phyloP scores from a whole-genome alignment of 2,329 filamentous ascomycete genomes.

The Setomelanomma holmii region DNA sequence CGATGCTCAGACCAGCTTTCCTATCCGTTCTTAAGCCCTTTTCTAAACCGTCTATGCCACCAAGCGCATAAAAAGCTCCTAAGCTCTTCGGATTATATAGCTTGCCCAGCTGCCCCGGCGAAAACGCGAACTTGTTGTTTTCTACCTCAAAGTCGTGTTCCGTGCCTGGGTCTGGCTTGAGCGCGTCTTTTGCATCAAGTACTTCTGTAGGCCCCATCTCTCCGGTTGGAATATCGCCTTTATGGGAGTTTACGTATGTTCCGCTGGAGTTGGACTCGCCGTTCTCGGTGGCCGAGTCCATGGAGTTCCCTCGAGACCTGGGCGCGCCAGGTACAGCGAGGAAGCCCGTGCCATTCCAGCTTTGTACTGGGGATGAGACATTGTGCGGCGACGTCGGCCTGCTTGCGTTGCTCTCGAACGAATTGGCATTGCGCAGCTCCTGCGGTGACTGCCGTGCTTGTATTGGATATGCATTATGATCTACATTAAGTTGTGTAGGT shows the following conservation, averaged over 20 bases:
- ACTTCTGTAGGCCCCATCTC: slow-evolving; percentile 58
- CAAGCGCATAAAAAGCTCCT: slow-evolving; percentile 75
- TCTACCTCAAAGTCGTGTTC: slow-evolving; percentile 74
- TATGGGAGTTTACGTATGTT: slow-evolving; percentile 61
- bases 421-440: slow-evolving; percentile 63
- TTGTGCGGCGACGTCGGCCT: slow-evolving; percentile 73
- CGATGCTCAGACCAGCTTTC: slow-evolving; percentile 70
- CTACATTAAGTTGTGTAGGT: slow-evolving; percentile 28
- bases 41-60: slow-evolving; percentile 74
- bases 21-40: slow-evolving; percentile 74
- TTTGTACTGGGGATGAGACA: slow-evolving; percentile 67
- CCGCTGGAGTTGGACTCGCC: slow-evolving; percentile 64
- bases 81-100: slow-evolving; percentile 81
- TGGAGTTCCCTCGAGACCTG: slow-evolving; percentile 69
- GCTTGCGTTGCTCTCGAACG: slow-evolving; percentile 70
- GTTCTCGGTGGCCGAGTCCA: slow-evolving; percentile 68
- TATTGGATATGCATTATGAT: slow-evolving; percentile 34
- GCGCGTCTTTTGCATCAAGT: slow-evolving; percentile 70
- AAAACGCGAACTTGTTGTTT: slow-evolving; percentile 82
- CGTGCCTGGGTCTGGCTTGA: slow-evolving; percentile 77
- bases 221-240: slow-evolving; percentile 52
- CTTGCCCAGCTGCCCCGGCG: slow-evolving; percentile 81
- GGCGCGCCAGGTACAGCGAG: slow-evolving; percentile 66
- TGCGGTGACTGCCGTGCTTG: slow-evolving; percentile 40
- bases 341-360: slow-evolving; percentile 64